These are phyloP conservation scores for Aquilaria agallochum DNA, from an alignment of 441 rosid genomes.

Conservation along the genomic window DNA sequence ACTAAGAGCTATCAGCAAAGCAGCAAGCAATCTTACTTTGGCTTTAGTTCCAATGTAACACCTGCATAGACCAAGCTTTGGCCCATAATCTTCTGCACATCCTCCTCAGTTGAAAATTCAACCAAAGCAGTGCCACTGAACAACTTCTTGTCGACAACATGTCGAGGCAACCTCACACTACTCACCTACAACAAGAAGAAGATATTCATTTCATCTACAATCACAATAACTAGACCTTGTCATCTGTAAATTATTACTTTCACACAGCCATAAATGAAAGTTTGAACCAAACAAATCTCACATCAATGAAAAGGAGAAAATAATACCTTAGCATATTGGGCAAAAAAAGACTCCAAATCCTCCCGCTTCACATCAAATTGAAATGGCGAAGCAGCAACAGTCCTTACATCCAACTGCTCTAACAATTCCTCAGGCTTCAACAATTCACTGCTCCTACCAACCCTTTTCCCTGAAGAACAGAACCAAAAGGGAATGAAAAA, in stretches of 20 bases:
- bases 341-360: slow-evolving; percentile 61
- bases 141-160: slow-evolving; percentile 56
- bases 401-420: slow-evolving; percentile 65
- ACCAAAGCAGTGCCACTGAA: slow-evolving; percentile 80
- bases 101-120: slow-evolving; percentile 77
- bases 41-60: slow-evolving; percentile 57
- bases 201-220: neutral
- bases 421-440: slow-evolving; percentile 62
- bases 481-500: slow-evolving; percentile 3
- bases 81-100: slow-evolving; percentile 50
- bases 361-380: slow-evolving; percentile 57
- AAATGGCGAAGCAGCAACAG: slow-evolving; percentile 72
- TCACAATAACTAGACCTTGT: neutral
- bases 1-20: neutral
- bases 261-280: neutral
- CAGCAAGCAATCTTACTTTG: slow-evolving; percentile 48
- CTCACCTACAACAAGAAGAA: slow-evolving; percentile 47
- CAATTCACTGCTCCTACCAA: slow-evolving; percentile 63
- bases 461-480: slow-evolving; percentile 54
- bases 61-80: slow-evolving; percentile 65
- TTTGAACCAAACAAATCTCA: neutral
- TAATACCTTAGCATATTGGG: slow-evolving; percentile 61
- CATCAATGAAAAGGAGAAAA: neutral
- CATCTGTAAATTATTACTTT: neutral
- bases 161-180: slow-evolving; percentile 89